Evolutionary conservation across 2,329 filamentous ascomycete species (phyloP), one percentile per base, ranked within the genome.

Genomic region (Verticillium longisporum): DNA sequence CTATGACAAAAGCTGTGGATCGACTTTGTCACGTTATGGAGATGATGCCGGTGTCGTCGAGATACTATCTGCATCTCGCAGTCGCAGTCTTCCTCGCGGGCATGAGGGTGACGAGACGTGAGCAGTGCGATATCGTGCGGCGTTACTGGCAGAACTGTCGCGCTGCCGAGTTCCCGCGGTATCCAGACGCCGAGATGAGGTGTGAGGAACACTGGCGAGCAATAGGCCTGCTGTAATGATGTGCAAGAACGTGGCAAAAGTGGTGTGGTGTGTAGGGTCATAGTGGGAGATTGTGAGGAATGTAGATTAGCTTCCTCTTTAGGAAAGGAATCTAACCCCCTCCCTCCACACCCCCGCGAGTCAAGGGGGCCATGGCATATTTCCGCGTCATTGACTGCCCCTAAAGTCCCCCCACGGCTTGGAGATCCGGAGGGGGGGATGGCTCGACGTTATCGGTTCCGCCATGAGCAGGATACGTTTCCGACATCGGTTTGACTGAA

Each of bases 31-130:
- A 68, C 2, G 66, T 73, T 0, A 71, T 78, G 1, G 67, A 70
- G 0, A 64, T 66, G 0, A 70, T 71, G 6, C 66, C 71, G 1
- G 62, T 71, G 1, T 68, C 67, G 0, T 78, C 75, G 0, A 68
- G 67, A 6, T 77, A 74, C 61, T 77, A 77, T 62, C 71, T 74
- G 36, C 75, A 78, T 60, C 66, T 78, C 64, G 75, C 74, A 1
- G 70, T 71, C 0, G 68, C 73, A 0, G 74, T 73, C 0, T 77
- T 74, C 56, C 61, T 78, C 3, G 71, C 73, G 0, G 74, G 71
- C 0, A 74, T 76, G 62, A 68, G 74, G 38, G 74, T 74, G 1
- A 72, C 64, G 5, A 69, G 68, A 0, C 36, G 32, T 0, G 60
- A 63, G 13, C 75, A 78, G 26, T 76, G 75, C 55, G 68, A 71